Evolutionary conservation across 2,329 filamentous ascomycete genomes (phyloP).

Genomic region (Paecilomyces niveus): DNA sequence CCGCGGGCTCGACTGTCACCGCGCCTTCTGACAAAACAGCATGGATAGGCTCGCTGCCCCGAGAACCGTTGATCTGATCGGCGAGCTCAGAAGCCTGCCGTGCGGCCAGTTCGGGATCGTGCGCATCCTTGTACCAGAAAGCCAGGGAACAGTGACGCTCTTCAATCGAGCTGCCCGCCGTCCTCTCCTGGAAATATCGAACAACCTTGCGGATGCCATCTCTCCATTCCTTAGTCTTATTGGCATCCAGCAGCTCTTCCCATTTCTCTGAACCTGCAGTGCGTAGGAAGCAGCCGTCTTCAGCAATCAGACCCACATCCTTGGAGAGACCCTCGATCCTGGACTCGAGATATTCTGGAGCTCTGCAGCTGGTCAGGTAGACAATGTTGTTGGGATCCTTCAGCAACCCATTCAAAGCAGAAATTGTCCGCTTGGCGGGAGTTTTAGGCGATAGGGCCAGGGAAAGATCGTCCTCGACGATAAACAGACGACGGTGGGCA

Average conservation of each 20-base stretch:
- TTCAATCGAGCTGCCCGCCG: conserved; percentile 77
- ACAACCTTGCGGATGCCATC: conserved; percentile 73
- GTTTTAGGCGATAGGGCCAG: conserved; percentile 58
- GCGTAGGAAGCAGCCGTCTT: conserved; percentile 85
- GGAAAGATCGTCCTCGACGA: conserved; percentile 86
- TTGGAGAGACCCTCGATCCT: conserved; percentile 64
- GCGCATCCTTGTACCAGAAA: conserved; percentile 76
- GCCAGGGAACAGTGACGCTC: conserved; percentile 78
- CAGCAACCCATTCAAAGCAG: conserved; percentile 69
- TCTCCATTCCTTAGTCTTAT: conserved; percentile 69
- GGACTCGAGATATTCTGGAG: conserved; percentile 75
- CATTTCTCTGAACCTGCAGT: conserved; percentile 59
- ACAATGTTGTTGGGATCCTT: conserved; percentile 72
- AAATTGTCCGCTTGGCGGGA: conserved; percentile 67
- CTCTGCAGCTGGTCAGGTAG: conserved; percentile 83
- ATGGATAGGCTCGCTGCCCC: conserved; percentile 71
- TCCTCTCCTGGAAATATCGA: conserved; percentile 80
- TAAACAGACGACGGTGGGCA: conserved; percentile 65
- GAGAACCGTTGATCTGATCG: conserved; percentile 88
- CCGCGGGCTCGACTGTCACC: conserved; percentile 74
- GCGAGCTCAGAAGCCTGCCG: conserved; percentile 84
- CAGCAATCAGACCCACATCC: conserved; percentile 77
- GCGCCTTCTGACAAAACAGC: conserved; percentile 74
- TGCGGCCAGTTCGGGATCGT: conserved; percentile 66
- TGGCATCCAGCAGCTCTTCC: conserved; percentile 66